Evolutionary conservation across 192 early-diverging fungal genomes (phyloP).

Genomic region (Backusella mclennaniae): DNA sequence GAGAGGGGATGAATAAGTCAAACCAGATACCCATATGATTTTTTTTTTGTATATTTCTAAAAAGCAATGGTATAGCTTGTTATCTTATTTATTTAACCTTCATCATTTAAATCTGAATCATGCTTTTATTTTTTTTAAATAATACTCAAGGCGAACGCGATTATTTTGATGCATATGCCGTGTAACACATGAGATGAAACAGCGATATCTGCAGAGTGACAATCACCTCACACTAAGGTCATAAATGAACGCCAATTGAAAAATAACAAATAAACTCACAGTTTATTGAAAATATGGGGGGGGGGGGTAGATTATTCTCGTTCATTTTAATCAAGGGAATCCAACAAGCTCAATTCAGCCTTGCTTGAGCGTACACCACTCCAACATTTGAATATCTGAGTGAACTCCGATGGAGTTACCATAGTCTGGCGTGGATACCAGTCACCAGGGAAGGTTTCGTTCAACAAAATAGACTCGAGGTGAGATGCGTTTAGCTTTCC

Average conservation of each 20-base stretch:
- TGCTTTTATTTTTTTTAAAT: background rate
- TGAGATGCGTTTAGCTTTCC: background rate
- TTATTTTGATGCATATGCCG: background rate
- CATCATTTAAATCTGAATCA: too few relatives aligned
- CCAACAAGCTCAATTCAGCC: background rate
- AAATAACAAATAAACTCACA: background rate
- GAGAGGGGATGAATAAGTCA: too few relatives aligned
- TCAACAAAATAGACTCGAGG: background rate
- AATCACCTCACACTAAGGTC: background rate
- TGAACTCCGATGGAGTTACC: background rate
- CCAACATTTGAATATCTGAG: background rate
- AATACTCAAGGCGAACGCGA: background rate
- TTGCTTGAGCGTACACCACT: background rate
- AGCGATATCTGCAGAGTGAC: background rate
- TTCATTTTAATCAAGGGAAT: background rate
- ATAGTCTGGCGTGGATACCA: constrained; percentile 9
- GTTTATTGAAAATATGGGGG: background rate
- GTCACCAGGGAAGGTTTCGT: background rate
- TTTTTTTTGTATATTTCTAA: too few relatives aligned
- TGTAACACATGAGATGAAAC: background rate
- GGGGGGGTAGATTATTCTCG: background rate
- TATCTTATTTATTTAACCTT: too few relatives aligned
- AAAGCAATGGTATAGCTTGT: too few relatives aligned
- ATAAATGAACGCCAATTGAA: background rate
- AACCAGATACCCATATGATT: too few relatives aligned